A percentile compares a stretch with the other conserved stretches of the same genome.
Conservation (phyloP, 768 basidiomycete species). For the Russula sp. region DNA sequence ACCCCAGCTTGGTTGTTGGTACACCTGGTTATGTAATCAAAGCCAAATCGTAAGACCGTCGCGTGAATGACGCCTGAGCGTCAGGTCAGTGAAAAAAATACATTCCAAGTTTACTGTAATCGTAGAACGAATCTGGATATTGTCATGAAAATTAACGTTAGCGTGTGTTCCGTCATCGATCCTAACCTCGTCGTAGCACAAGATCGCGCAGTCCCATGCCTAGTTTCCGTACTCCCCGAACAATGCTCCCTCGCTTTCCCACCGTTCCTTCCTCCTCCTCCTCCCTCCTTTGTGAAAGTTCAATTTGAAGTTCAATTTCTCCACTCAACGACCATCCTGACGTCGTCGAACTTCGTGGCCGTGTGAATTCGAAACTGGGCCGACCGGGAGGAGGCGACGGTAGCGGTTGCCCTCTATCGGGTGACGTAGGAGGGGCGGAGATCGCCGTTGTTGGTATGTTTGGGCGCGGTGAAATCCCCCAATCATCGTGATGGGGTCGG, state of each 20-base stretch:
- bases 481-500: conserved; percentile 18
- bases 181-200: conserved; percentile 17
- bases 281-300: conserved; percentile 26
- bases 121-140: conserved; percentile 5
- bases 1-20: too few species aligned
- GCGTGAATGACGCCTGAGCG: too few species aligned
- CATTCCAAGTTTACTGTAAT: not conserved
- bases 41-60: too few species aligned
- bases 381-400: conserved; percentile 17
- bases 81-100: too few species aligned
- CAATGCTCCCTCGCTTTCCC: conserved; percentile 22
- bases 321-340: conserved; percentile 30
- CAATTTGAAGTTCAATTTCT: conserved; percentile 29
- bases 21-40: conserved; percentile 10
- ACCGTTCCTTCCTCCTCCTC: conserved; percentile 16
- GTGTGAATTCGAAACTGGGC: conserved; percentile 25
- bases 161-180: not conserved
- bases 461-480: conserved; percentile 1
- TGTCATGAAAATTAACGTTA: not conserved
- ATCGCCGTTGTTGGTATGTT: conserved; percentile 6
- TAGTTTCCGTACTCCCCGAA: conserved; percentile 18
- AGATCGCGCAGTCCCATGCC: conserved; percentile 23
- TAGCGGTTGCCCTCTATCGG: not conserved
- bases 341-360: conserved; percentile 22
- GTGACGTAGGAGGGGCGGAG: conserved; percentile 1